A percentile compares a stretch with the other conserved stretches of the same genome.
Conservation (phyloP, 352 stramenopile species). For the Phytophthora nicotianae region DNA sequence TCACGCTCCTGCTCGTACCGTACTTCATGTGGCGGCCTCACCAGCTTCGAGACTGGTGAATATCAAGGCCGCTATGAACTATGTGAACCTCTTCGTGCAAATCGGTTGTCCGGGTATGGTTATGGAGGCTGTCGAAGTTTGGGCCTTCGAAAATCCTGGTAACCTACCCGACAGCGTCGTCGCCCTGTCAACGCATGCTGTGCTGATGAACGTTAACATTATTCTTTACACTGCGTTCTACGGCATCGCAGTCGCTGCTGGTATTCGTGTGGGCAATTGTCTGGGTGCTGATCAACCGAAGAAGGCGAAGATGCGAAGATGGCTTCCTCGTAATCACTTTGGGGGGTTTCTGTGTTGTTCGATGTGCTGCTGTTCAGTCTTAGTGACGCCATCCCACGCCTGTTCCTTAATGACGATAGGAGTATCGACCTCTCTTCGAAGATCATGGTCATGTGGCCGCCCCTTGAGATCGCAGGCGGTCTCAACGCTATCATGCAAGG, state of each 20-base stretch:
- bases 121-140: neutral
- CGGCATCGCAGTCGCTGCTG: neutral
- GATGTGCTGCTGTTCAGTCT: neutral
- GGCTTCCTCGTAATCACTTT: neutral
- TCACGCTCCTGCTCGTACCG: conserved; percentile 3
- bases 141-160: neutral
- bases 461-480: neutral
- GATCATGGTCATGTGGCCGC: neutral
- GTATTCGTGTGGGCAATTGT: conserved; percentile 1
- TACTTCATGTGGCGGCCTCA: conserved; percentile 2
- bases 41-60: neutral
- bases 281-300: neutral
- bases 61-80: neutral
- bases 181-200: neutral
- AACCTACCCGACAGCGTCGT: neutral
- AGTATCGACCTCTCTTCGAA: neutral
- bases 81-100: neutral
- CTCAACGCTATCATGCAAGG: neutral
- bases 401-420: neutral
- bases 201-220: neutral
- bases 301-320: neutral
- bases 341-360: neutral
- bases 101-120: conserved; percentile 13
- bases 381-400: neutral
- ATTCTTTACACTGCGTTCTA: neutral